These are phyloP conservation scores for Chaetomiaceae sp. DNA, from an alignment of 2,329 filamentous ascomycete species.

Conservation along the genomic window DNA sequence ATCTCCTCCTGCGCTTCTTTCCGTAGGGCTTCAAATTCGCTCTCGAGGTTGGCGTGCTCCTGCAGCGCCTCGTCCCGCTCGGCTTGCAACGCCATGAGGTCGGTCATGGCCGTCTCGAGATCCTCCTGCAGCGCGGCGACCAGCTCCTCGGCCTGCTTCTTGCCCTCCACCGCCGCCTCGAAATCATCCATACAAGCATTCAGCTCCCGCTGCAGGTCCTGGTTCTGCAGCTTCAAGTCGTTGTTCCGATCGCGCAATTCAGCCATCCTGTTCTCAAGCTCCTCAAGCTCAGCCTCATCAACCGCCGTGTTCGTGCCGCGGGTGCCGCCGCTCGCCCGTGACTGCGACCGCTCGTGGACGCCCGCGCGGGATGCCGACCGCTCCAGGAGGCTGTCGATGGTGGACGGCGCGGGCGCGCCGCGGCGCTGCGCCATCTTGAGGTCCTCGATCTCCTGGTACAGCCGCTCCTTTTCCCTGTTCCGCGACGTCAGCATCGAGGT, in stretches of 20 bases:
- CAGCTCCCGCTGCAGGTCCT: constrained; percentile 77
- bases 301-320: constrained; percentile 48
- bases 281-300: constrained; percentile 76
- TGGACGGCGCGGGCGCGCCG: constrained; percentile 53
- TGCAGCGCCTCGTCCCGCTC: constrained; percentile 83
- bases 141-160: constrained; percentile 53
- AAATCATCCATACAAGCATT: constrained; percentile 75
- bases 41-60: constrained; percentile 50
- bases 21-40: constrained; percentile 54
- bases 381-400: constrained; percentile 86
- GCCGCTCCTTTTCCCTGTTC: constrained; percentile 86
- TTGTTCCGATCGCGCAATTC: constrained; percentile 82
- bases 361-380: constrained; percentile 84
- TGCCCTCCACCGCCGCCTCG: constrained; percentile 61
- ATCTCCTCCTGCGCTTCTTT: constrained; percentile 62
- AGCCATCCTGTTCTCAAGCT: constrained; percentile 76
- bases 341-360: constrained; percentile 62
- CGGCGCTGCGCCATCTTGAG: constrained; percentile 82
- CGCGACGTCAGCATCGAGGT: constrained; percentile 96
- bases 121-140: constrained; percentile 68
- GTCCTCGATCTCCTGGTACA: constrained; percentile 97
- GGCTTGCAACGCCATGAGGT: constrained; percentile 69
- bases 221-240: constrained; percentile 79
- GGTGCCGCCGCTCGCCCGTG: constrained; percentile 64
- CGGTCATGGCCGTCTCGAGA: constrained; percentile 69